Percentiles rank a stretch among this genome's conserved stretches.
phyloP scores from a whole-genome alignment of 805 yeast species.

The Kuraishia piskuri region DNA sequence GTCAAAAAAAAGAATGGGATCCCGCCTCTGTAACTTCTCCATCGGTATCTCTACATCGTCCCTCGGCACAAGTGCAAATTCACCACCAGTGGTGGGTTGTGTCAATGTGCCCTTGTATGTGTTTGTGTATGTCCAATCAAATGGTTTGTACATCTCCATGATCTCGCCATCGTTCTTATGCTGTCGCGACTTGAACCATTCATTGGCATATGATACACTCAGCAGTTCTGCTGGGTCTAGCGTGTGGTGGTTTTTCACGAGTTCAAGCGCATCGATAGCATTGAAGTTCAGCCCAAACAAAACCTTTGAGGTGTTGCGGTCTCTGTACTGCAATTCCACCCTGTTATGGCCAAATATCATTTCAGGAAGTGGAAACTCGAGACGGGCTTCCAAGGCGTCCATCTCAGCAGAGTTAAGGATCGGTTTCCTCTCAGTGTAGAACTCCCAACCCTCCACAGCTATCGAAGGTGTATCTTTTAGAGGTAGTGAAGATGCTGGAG shows the following conservation, averaged over 20 bases:
- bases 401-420: constrained; percentile 69
- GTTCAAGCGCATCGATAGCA: constrained; percentile 65
- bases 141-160: constrained; percentile 67
- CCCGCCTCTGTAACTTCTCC: constrained; percentile 59
- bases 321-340: constrained; percentile 38
- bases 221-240: constrained; percentile 32
- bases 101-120: constrained; percentile 54
- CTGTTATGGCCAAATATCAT: constrained; percentile 91
- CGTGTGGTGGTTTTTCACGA: constrained; percentile 39
- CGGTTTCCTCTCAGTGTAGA: constrained; percentile 66
- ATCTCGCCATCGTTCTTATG: constrained; percentile 24
- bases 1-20: constrained; percentile 83
- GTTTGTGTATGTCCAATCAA: constrained; percentile 95
- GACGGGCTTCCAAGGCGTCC: constrained; percentile 51
- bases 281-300: constrained; percentile 50
- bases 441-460: constrained; percentile 64
- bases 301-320: constrained; percentile 19
- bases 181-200: constrained; percentile 51
- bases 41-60: constrained; percentile 48
- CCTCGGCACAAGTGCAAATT: constrained; percentile 16
- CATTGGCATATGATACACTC: constrained; percentile 78
- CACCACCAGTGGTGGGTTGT: neutral
- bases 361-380: constrained; percentile 85
- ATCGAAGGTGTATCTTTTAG: constrained; percentile 62
- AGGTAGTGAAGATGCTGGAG: constrained; percentile 62